phyloP scores from a whole-genome alignment of 73 alveolate species.

The Paramecium biaurelia region DNA sequence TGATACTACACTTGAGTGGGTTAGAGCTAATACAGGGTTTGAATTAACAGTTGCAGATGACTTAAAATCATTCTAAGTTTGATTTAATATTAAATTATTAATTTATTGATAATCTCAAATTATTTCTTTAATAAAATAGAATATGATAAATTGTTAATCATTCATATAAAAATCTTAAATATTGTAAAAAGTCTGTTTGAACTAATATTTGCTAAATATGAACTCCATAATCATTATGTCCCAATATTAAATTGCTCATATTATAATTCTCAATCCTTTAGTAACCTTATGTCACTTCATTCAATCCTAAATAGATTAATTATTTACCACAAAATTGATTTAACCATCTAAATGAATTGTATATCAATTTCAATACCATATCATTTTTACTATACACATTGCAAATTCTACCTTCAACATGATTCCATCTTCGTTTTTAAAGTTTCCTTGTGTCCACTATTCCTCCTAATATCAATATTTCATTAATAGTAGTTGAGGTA shows the following conservation, averaged over 20 bases:
- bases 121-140: background rate
- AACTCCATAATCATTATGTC: background rate
- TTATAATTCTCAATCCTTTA: background rate
- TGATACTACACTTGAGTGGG: constrained; percentile 73
- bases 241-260: background rate
- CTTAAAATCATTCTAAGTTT: constrained; percentile 61
- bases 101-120: background rate
- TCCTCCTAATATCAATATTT: constrained; percentile 13
- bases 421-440: constrained; percentile 15
- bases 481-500: background rate
- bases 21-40: constrained; percentile 74
- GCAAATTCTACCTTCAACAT: background rate
- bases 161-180: background rate
- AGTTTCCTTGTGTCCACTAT: background rate
- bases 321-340: background rate
- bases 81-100: constrained; percentile 1
- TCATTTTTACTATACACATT: background rate
- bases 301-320: background rate
- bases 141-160: background rate
- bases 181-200: background rate
- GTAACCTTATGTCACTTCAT: background rate
- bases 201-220: background rate
- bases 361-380: background rate
- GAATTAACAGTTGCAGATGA: constrained; percentile 67
- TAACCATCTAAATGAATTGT: background rate